Evolutionary conservation across 805 yeast genomes (phyloP).

Genomic region (Teunomyces cretensis): DNA sequence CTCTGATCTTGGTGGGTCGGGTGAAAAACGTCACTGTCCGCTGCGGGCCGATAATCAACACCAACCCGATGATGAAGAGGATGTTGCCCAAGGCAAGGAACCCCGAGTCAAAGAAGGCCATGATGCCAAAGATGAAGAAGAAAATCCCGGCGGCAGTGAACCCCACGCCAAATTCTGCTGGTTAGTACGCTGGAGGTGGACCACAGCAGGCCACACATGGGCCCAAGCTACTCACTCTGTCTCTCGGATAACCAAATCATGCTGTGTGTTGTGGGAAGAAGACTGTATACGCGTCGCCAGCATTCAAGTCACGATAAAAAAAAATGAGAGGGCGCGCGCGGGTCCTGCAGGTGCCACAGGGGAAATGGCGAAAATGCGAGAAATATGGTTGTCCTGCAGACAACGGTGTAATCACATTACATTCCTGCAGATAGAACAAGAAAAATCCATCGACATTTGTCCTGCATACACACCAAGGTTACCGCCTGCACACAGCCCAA

Average conservation of each 20-base stretch:
- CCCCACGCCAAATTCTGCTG: constrained; percentile 82
- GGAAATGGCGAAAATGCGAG: too few species aligned
- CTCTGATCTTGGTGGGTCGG: constrained; percentile 83
- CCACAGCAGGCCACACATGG: too few species aligned
- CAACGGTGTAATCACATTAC: too few species aligned
- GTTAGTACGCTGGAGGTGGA: constrained; percentile 18
- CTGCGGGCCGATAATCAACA: constrained; percentile 83
- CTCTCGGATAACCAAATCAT: constrained; percentile 76
- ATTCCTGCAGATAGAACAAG: too few species aligned
- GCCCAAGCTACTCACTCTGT: constrained; percentile 59
- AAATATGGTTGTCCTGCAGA: too few species aligned
- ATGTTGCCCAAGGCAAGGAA: constrained; percentile 87
- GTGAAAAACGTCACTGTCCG: constrained; percentile 81
- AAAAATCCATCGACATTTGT: too few species aligned
- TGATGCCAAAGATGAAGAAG: constrained; percentile 76
- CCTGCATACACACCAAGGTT: too few species aligned
- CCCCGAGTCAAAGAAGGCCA: constrained; percentile 86
- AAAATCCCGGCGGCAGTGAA: constrained; percentile 83
- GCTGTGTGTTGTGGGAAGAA: neutral
- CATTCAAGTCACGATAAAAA: neutral
- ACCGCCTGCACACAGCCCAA: too few species aligned
- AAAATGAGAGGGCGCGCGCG: too few species aligned
- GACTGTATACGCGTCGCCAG: constrained; percentile 1
- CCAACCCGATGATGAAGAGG: constrained; percentile 75
- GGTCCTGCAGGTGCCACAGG: neutral